Conservation (phyloP, 129 eudicot species). For the Apium graveolens region DNA sequence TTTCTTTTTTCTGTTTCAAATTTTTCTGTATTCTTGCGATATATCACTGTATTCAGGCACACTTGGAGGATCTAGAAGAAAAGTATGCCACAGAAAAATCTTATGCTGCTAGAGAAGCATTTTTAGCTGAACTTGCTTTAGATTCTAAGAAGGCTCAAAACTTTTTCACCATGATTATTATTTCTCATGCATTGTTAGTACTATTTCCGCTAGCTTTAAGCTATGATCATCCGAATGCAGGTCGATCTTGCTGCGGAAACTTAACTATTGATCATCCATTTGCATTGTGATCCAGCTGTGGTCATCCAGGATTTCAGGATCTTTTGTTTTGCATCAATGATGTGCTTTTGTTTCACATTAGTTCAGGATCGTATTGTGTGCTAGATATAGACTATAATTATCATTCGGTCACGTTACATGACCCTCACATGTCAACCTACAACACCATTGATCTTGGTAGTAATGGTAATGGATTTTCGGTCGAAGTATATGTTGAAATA, state of each 20-base stretch:
- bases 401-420: slow-evolving; percentile 55
- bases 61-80: too few species aligned
- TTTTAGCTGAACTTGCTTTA: too few species aligned
- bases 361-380: slow-evolving; percentile 84
- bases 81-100: too few species aligned
- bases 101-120: too few species aligned
- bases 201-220: slow-evolving; percentile 16
- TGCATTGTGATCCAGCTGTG: too few species aligned
- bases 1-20: too few species aligned
- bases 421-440: slow-evolving; percentile 78
- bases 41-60: slow-evolving; percentile 69
- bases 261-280: slow-evolving; percentile 87
- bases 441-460: slow-evolving; percentile 63
- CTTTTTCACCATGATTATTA: slow-evolving; percentile 9
- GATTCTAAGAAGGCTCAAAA: too few species aligned
- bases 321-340: too few species aligned
- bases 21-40: too few species aligned
- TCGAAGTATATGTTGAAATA: too few species aligned
- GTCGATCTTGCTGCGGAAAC: slow-evolving; percentile 89
- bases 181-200: slow-evolving; percentile 5
- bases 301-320: too few species aligned
- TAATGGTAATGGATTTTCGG: slow-evolving; percentile 89
- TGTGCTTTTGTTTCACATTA: slow-evolving; percentile 93
- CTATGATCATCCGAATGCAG: slow-evolving; percentile 38
- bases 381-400: slow-evolving; percentile 83